Conservation (phyloP, 208 protist species). For the Leishmania guyanensis region DNA sequence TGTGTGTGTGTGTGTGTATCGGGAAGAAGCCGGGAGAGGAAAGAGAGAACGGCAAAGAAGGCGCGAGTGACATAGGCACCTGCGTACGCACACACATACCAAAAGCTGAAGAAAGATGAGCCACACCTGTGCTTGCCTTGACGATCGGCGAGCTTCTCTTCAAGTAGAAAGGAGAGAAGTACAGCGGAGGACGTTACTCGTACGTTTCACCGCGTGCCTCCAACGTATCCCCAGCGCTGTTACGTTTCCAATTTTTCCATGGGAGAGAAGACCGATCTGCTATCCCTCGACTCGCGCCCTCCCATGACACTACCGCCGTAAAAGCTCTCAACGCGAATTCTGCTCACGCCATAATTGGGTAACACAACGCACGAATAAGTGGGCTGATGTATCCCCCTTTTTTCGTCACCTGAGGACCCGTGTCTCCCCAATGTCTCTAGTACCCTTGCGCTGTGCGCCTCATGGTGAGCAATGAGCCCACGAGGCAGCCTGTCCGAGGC, state of each 20-base stretch:
- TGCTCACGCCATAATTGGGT: not conserved
- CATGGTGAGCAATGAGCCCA: not conserved
- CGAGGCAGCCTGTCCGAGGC: not conserved
- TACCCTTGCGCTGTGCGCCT: not conserved
- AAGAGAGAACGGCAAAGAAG: not conserved
- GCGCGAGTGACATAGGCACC: not conserved
- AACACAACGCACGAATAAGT: not conserved
- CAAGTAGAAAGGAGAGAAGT: not conserved
- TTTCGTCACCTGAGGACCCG: not conserved
- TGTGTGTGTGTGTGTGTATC: not conserved
- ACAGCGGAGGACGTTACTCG: too few species aligned
- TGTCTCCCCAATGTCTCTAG: not conserved
- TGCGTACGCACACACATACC: not conserved
- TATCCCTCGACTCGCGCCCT: not conserved
- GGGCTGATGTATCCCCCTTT: not conserved
- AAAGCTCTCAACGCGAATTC: not conserved
- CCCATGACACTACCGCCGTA: not conserved
- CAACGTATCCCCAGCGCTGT: not conserved
- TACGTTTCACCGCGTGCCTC: not conserved
- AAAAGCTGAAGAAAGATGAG: not conserved
- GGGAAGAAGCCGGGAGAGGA: slow-evolving; percentile 1
- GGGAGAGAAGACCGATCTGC: not conserved
- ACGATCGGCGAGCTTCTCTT: not conserved
- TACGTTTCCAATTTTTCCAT: not conserved
- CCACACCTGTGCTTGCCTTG: not conserved